These are phyloP conservation scores for Hemisphaericaspora nanyangensis DNA, from an alignment of 805 yeast genomes.

Conservation along the genomic window DNA sequence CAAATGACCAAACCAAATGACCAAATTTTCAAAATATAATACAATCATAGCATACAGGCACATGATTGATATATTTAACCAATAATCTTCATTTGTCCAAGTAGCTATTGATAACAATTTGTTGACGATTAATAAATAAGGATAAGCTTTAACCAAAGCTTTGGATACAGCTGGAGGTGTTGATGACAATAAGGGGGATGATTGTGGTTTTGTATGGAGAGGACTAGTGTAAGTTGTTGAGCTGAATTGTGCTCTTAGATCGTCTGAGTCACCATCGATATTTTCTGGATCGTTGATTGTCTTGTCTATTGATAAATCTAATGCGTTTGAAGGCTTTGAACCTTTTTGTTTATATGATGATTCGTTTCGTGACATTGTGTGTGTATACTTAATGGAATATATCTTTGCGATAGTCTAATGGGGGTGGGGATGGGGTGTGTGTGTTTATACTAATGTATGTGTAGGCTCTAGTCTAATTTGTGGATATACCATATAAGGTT, in stretches of 20 bases:
- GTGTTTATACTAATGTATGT: too few relatives aligned
- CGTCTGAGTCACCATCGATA: conserved; percentile 7
- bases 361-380: not conserved
- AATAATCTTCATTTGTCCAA: conserved; percentile 86
- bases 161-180: conserved; percentile 92
- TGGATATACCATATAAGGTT: too few relatives aligned
- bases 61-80: conserved; percentile 66
- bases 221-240: conserved; percentile 1
- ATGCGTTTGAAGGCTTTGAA: conserved; percentile 9
- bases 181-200: conserved; percentile 79
- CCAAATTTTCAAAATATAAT: conserved; percentile 72
- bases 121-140: conserved; percentile 73
- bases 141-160: conserved; percentile 78
- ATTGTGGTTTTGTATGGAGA: conserved; percentile 33
- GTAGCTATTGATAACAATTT: conserved; percentile 69
- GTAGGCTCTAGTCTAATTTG: too few relatives aligned
- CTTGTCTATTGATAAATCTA: conserved; percentile 5
- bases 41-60: conserved; percentile 54
- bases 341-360: conserved; percentile 11
- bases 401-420: too few relatives aligned
- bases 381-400: too few relatives aligned
- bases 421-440: too few relatives aligned
- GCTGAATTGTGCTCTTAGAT: conserved; percentile 29
- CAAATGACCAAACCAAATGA: conserved; percentile 81
- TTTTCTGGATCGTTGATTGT: conserved; percentile 3